Percentiles rank a stretch among this genome's conserved stretches.
These are phyloP conservation scores for Isoetes taiwanensis DNA, from an alignment of 75 land plant species.

Conservation along the genomic window DNA sequence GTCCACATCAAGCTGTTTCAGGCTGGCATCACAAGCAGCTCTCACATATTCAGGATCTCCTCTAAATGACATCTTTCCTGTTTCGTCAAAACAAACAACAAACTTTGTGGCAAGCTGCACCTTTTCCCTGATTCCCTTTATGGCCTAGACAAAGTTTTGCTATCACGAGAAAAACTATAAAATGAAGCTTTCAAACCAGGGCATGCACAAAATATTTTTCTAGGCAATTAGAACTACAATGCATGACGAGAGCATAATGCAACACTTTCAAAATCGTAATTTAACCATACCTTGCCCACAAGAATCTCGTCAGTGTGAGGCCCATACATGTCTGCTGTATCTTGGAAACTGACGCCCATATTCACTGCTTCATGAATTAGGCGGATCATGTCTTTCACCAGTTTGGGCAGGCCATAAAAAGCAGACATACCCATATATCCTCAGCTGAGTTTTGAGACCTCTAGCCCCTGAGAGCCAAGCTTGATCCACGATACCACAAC, in stretches of 20 bases:
- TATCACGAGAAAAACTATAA: too few species aligned
- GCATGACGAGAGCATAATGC: background rate
- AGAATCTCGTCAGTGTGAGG: constrained; percentile 10
- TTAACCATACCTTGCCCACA: constrained; percentile 31
- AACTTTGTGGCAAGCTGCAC: constrained; percentile 33
- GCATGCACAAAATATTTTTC: too few species aligned
- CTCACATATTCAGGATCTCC: constrained; percentile 43
- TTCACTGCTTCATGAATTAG: constrained; percentile 43
- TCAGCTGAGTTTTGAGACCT: constrained; percentile 42
- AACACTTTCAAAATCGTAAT: too few species aligned
- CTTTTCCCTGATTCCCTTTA: constrained; percentile 26
- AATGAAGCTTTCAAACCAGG: background rate
- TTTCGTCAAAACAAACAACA: constrained; percentile 2
- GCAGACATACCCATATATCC: constrained; percentile 64
- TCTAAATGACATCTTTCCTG: background rate
- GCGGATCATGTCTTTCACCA: constrained; percentile 38
- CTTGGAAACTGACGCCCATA: constrained; percentile 41
- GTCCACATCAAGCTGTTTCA: constrained; percentile 42
- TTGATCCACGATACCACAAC: constrained; percentile 17
- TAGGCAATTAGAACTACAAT: background rate
- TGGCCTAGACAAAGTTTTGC: constrained; percentile 25
- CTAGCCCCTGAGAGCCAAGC: constrained; percentile 39
- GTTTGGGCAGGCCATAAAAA: constrained; percentile 37
- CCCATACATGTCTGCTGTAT: too few species aligned
- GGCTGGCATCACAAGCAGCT: constrained; percentile 44